Conservation (phyloP, 805 yeast genomes). For the Candida nitratophila region DNA sequence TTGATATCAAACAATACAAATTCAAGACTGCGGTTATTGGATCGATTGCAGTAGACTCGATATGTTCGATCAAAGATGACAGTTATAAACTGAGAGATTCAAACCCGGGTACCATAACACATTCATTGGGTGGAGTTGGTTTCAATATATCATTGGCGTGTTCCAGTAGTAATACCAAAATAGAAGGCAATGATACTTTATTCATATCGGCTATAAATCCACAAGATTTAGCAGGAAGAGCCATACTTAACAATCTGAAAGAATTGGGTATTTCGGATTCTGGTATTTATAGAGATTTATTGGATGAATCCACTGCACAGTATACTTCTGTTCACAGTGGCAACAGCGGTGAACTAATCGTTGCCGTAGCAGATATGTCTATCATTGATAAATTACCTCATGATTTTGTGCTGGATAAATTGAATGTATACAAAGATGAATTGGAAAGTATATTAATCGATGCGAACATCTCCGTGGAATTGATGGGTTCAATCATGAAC, state of each 20-base stretch:
- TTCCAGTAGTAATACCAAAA: constrained; percentile 16
- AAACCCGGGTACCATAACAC: constrained; percentile 55
- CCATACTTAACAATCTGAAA: constrained; percentile 17
- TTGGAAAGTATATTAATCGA: constrained; percentile 47
- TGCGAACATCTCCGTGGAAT: constrained; percentile 50
- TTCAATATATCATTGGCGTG: constrained; percentile 70
- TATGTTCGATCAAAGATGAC: constrained; percentile 35
- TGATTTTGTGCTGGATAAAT: constrained; percentile 32
- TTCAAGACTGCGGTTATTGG: constrained; percentile 50
- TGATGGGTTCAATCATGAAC: constrained; percentile 31
- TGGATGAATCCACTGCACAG: constrained; percentile 47
- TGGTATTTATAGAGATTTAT: constrained; percentile 30
- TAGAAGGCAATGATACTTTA: constrained; percentile 24
- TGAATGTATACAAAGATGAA: constrained; percentile 37
- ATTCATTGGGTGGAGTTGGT: constrained; percentile 80
- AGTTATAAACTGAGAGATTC: constrained; percentile 47
- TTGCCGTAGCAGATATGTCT: constrained; percentile 86
- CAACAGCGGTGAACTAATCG: constrained; percentile 49
- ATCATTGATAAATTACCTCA: constrained; percentile 46
- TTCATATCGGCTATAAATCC: constrained; percentile 53
- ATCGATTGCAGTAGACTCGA: constrained; percentile 68
- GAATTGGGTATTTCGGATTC: constrained; percentile 23
- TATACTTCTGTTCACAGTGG: constrained; percentile 62
- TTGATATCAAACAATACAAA: not conserved
- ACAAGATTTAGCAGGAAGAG: constrained; percentile 44